Conservation (phyloP, 257 asterid genomes). For the Rehmannia glutinosa region DNA sequence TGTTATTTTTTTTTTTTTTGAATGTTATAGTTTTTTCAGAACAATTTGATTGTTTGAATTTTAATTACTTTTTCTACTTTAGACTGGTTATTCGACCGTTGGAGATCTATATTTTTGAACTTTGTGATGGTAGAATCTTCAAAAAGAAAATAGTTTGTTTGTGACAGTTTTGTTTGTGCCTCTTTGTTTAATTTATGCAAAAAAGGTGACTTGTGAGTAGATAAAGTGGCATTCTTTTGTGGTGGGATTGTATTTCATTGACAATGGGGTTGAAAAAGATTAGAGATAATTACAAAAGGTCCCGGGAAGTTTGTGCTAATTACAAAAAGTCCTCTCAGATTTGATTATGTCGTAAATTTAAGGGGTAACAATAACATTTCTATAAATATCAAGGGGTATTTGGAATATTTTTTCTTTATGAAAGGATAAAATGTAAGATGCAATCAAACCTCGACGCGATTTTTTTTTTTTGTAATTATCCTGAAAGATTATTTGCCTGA, state of each 20-base stretch:
- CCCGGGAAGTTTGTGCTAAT: too few species aligned
- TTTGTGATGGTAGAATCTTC: conserved; percentile 20
- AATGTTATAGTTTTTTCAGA: not conserved
- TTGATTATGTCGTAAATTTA: too few species aligned
- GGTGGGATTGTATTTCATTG: not conserved
- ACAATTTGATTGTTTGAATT: conserved; percentile 1
- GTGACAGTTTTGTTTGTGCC: not conserved
- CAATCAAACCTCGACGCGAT: too few species aligned
- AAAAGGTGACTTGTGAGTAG: not conserved
- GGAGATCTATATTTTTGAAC: conserved; percentile 8
- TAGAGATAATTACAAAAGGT: too few species aligned
- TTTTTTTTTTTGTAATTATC: too few species aligned
- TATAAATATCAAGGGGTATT: too few species aligned
- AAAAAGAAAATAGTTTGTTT: conserved; percentile 1
- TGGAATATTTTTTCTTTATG: too few species aligned
- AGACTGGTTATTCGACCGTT: conserved; percentile 32
- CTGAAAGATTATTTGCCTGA: too few species aligned
- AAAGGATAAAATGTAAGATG: too few species aligned
- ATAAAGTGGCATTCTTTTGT: not conserved
- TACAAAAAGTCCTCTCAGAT: too few species aligned
- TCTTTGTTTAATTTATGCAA: not conserved
- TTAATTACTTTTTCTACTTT: conserved; percentile 15
- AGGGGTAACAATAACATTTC: too few species aligned
- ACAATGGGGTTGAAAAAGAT: not conserved
- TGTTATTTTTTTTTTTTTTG: not conserved